Conservation (phyloP, 2,329 filamentous ascomycete genomes). For the Hirsutella rhossiliensis region DNA sequence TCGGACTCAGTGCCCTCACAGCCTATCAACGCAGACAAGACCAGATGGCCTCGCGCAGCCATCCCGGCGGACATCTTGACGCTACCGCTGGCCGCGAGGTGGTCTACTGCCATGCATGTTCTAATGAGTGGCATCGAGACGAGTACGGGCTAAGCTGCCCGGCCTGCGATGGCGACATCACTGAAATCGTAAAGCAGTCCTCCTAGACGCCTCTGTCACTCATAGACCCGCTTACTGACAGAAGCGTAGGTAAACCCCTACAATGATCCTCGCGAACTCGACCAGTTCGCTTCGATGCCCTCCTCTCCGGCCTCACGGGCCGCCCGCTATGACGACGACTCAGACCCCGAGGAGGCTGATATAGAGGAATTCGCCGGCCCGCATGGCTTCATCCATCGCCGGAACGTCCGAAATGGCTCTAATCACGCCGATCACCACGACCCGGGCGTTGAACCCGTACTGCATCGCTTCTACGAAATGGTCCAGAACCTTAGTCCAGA, state of each 20-base stretch:
- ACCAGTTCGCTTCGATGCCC: constrained; percentile 14
- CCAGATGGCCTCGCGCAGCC: constrained; percentile 23
- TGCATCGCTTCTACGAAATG: constrained; percentile 32
- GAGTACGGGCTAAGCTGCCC: constrained; percentile 61
- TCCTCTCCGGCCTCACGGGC: constrained; percentile 17
- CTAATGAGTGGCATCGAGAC: constrained; percentile 68
- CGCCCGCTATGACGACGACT: constrained; percentile 25
- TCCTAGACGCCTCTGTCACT: too few species aligned
- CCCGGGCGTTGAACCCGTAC: constrained; percentile 22
- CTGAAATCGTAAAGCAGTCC: constrained; percentile 57
- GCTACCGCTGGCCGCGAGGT: constrained; percentile 49
- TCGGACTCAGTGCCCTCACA: constrained; percentile 45
- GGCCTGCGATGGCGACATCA: constrained; percentile 64
- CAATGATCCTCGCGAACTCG: constrained; percentile 47
- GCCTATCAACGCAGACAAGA: constrained; percentile 37
- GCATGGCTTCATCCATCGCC: constrained; percentile 27
- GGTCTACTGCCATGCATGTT: constrained; percentile 76
- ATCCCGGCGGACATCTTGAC: constrained; percentile 30
- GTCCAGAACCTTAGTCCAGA: constrained; percentile 22
- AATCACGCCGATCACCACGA: constrained; percentile 15
- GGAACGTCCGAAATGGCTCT: constrained; percentile 18
- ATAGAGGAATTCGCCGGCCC: constrained; percentile 40
- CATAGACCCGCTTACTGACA: not conserved
- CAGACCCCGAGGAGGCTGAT: constrained; percentile 47
- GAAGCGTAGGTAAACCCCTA: constrained; percentile 33